Evolutionary conservation across 2,329 filamentous ascomycete species (phyloP).

Genomic region (Aspergillus transmontanensis): DNA sequence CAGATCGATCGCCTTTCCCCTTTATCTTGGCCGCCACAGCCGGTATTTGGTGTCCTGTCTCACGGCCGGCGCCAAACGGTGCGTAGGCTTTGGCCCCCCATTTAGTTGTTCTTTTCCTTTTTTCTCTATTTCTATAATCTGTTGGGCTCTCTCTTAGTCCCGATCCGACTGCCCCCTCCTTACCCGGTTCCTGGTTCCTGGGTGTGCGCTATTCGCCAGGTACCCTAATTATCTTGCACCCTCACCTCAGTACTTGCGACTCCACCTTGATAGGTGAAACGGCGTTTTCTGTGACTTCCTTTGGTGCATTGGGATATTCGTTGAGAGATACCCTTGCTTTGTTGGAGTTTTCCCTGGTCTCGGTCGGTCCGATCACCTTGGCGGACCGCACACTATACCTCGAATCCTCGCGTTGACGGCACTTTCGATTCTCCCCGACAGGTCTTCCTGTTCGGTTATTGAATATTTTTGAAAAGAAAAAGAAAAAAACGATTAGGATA

Average conservation of each 20-base stretch:
- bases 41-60: constrained; percentile 50
- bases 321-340: constrained; percentile 40
- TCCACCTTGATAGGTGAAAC: constrained; percentile 26
- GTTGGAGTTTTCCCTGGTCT: constrained; percentile 30
- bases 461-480: constrained; percentile 13
- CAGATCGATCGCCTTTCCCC: constrained; percentile 36
- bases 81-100: constrained; percentile 47
- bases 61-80: constrained; percentile 50
- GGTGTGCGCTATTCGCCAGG: constrained; percentile 4
- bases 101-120: constrained; percentile 25
- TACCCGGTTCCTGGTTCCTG: constrained; percentile 21
- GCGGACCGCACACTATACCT: constrained; percentile 29
- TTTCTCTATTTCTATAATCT: constrained; percentile 18
- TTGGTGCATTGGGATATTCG: constrained; percentile 33
- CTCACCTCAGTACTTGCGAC: constrained; percentile 23
- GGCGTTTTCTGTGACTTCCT: constrained; percentile 25
- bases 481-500: constrained; percentile 1
- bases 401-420: constrained; percentile 37
- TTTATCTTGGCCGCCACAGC: constrained; percentile 47
- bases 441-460: constrained; percentile 26
- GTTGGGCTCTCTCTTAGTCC: constrained; percentile 20
- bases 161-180: constrained; percentile 17
- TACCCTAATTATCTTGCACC: constrained; percentile 8
- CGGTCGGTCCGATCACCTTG: constrained; percentile 29
- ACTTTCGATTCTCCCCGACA: constrained; percentile 26